These are phyloP conservation scores for Protea cynaroides DNA, from an alignment of 164 flowering plant genomes.

Conservation along the genomic window DNA sequence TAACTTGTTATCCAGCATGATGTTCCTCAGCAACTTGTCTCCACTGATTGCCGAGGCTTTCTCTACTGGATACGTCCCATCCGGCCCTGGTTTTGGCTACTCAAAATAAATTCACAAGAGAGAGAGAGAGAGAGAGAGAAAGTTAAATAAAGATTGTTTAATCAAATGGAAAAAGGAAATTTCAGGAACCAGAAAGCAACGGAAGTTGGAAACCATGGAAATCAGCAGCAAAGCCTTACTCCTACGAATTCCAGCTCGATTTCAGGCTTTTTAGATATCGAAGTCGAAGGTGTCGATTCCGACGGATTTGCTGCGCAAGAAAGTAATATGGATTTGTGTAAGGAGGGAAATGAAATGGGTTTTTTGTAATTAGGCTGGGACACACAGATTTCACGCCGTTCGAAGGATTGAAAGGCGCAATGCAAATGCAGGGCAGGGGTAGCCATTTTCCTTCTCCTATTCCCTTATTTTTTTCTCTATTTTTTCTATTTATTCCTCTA, in stretches of 20 bases:
- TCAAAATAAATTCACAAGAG: neutral
- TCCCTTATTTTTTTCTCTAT: no score
- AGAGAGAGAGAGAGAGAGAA: no score
- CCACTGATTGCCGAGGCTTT: conserved; percentile 67
- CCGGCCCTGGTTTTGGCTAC: conserved; percentile 63
- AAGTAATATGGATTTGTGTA: conserved; percentile 2
- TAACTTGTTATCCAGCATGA: conserved; percentile 87
- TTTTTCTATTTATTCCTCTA: no score
- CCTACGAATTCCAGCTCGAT: conserved; percentile 81
- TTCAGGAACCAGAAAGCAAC: neutral
- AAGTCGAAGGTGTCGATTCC: neutral
- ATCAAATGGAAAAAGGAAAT: no score
- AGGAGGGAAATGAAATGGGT: conserved; percentile 1
- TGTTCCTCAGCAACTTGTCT: conserved; percentile 82
- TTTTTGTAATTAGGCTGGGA: neutral
- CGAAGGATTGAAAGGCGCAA: neutral
- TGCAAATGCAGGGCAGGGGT: neutral
- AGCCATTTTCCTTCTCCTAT: no score
- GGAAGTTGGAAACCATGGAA: neutral
- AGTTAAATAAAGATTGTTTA: no score
- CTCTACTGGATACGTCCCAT: conserved; percentile 61
- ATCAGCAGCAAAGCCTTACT: conserved; percentile 21
- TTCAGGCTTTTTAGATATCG: conserved; percentile 33
- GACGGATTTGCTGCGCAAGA: conserved; percentile 6
- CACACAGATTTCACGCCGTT: neutral